A percentile compares a stretch with the other conserved stretches of the same genome.
Evolutionary conservation across 2,329 filamentous ascomycete genomes (phyloP).

Genomic region (Beauveria rudraprayagi): DNA sequence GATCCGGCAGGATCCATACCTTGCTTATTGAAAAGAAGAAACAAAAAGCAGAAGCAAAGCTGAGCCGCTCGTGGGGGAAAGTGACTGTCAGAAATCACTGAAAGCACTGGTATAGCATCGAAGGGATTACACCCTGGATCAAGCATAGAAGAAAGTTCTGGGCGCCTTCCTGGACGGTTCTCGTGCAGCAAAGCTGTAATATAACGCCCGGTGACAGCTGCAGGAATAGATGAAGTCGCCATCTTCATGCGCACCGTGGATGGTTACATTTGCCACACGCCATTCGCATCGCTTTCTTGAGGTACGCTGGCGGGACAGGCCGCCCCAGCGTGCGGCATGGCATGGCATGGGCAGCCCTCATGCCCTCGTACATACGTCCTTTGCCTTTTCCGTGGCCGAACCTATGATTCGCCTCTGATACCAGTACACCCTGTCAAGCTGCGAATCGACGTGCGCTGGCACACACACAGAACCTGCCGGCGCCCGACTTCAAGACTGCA

Average conservation of each 20-base stretch:
- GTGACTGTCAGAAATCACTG: neutral
- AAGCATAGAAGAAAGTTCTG: conserved; percentile 2
- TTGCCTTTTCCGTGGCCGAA: too few relatives aligned
- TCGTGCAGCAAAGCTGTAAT: neutral
- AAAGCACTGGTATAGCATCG: neutral
- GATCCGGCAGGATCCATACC: conserved; percentile 10
- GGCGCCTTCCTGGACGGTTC: neutral
- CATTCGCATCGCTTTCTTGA: neutral
- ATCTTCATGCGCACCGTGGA: neutral
- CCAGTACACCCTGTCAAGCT: too few relatives aligned
- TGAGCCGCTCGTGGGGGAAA: neutral
- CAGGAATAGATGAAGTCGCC: neutral
- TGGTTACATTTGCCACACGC: conserved; percentile 1
- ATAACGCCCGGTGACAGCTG: neutral
- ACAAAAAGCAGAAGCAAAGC: neutral
- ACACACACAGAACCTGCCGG: neutral
- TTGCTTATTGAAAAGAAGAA: neutral
- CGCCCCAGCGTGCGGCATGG: neutral
- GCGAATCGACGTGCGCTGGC: neutral
- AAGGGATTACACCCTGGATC: neutral
- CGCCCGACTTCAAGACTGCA: neutral
- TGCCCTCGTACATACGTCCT: too few relatives aligned
- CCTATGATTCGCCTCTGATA: too few relatives aligned
- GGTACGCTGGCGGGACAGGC: neutral
- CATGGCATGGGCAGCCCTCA: neutral